Conservation (phyloP, 148 eudicot genomes). For the Chenopodium formosanum region DNA sequence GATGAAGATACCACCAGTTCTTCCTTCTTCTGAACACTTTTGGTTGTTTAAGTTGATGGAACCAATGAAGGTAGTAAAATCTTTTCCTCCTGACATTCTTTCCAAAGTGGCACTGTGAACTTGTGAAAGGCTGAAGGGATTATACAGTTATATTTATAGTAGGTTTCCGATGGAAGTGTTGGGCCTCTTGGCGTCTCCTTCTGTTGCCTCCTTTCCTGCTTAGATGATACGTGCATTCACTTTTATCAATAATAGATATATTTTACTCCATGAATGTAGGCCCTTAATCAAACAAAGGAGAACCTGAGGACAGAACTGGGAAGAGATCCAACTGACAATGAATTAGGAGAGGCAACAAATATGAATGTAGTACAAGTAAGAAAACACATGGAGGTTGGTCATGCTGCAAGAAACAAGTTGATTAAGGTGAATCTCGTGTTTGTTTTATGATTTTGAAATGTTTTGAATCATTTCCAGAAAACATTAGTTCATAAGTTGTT, state of each 20-base stretch:
- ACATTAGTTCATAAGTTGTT: neutral
- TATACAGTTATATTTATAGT: neutral
- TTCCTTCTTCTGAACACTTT: constrained; percentile 80
- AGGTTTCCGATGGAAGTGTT: neutral
- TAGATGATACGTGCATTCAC: neutral
- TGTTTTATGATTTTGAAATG: neutral
- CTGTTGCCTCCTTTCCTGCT: neutral
- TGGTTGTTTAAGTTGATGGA: constrained; percentile 90
- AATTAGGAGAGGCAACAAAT: constrained; percentile 66
- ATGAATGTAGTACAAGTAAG: constrained; percentile 51
- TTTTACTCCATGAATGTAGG: constrained; percentile 25
- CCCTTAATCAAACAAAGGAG: constrained; percentile 59
- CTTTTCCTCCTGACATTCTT: neutral
- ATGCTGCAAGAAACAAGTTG: constrained; percentile 83
- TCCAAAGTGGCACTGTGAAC: neutral
- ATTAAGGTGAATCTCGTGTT: constrained; percentile 54
- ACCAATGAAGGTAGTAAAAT: constrained; percentile 82
- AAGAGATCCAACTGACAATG: constrained; percentile 70
- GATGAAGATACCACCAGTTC: constrained; percentile 94
- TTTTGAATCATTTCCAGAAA: neutral
- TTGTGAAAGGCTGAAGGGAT: neutral
- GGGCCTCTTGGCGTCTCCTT: neutral
- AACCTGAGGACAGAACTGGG: constrained; percentile 56
- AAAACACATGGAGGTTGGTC: constrained; percentile 65
- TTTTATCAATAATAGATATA: neutral